Evolutionary conservation across 1,139 yeast genomes (phyloP).

Genomic region (Zhuliangozyma parablackwelliae): DNA sequence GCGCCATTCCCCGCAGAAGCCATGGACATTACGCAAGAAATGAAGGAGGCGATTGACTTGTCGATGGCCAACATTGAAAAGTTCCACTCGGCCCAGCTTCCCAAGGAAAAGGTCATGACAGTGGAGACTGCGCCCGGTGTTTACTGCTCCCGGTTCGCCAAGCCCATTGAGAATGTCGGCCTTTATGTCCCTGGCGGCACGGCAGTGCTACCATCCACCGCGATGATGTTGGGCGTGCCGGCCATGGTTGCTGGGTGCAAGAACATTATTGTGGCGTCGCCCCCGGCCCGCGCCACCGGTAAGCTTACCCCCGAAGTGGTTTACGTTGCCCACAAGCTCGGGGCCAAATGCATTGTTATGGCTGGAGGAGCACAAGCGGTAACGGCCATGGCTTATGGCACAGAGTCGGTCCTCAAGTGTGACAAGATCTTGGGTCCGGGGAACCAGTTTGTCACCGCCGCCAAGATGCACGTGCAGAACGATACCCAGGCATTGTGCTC

Average conservation of each 20-base stretch:
- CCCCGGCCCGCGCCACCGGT: conserved; percentile 90
- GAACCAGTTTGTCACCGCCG: conserved; percentile 98
- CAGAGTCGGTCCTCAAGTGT: conserved; percentile 85
- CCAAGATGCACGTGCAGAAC: conserved; percentile 94
- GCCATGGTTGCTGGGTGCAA: conserved; percentile 97
- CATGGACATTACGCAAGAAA: conserved; percentile 72
- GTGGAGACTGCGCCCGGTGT: conserved; percentile 96
- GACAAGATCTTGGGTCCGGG: conserved; percentile 99
- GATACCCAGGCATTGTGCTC: conserved; percentile 93
- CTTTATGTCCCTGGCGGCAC: conserved; percentile 98
- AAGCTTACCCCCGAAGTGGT: conserved; percentile 95
- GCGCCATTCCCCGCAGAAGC: conserved; percentile 84
- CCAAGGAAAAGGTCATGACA: conserved; percentile 60
- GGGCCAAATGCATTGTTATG: conserved; percentile 81
- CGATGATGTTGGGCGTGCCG: conserved; percentile 98
- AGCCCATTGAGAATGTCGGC: conserved; percentile 93
- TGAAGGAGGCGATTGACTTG: conserved; percentile 81
- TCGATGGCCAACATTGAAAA: conserved; percentile 84
- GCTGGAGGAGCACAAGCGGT: conserved; percentile 99
- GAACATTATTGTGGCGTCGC: conserved; percentile 93
- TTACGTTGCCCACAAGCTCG: conserved; percentile 92
- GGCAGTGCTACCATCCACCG: conserved; percentile 95
- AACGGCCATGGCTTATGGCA: conserved; percentile 98
- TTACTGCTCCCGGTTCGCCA: conserved; percentile 85
- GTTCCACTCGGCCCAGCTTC: conserved; percentile 91